phyloP scores from a whole-genome alignment of 2,329 filamentous ascomycete genomes.

The Metarhizium album region DNA sequence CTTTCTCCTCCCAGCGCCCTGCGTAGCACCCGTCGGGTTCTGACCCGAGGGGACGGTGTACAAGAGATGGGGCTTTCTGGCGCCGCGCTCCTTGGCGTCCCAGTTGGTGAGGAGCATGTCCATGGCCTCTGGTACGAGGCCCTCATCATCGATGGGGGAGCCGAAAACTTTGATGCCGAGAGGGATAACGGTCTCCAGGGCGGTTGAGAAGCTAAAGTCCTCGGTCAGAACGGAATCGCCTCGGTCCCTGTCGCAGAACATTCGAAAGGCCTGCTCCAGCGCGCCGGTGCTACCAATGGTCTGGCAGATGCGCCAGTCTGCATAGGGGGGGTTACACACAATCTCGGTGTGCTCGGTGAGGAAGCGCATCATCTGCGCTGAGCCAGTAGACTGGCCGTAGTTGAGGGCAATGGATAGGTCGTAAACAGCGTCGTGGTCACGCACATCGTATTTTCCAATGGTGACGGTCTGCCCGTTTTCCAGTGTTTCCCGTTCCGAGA shows the following conservation, averaged over 20 bases:
- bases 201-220: slow-evolving; percentile 80
- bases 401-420: slow-evolving; percentile 87
- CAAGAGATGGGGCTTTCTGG: slow-evolving; percentile 41
- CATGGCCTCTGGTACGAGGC: slow-evolving; percentile 39
- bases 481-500: slow-evolving; percentile 58
- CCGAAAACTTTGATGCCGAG: slow-evolving; percentile 42
- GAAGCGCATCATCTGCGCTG: slow-evolving; percentile 79
- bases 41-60: slow-evolving; percentile 66
- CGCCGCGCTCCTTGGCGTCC: slow-evolving; percentile 33
- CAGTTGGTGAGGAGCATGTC: slow-evolving; percentile 40
- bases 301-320: slow-evolving; percentile 79
- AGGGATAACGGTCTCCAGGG: slow-evolving; percentile 46
- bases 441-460: slow-evolving; percentile 76
- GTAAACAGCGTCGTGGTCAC: slow-evolving; percentile 40
- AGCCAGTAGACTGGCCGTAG: slow-evolving; percentile 80
- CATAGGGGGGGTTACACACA: slow-evolving; percentile 74
- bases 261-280: slow-evolving; percentile 71
- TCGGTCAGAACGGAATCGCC: slow-evolving; percentile 76
- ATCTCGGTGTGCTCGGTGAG: slow-evolving; percentile 94
- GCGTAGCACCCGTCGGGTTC: slow-evolving; percentile 84
- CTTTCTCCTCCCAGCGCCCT: slow-evolving; percentile 53
- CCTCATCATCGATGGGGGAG: slow-evolving; percentile 40
- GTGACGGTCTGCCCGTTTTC: slow-evolving; percentile 48
- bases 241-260: slow-evolving; percentile 60
- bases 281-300: slow-evolving; percentile 79